Evolutionary conservation across 495 filamentous ascomycete genomes (phyloP), one percentile per base, ranked within the genome.

Genomic region (Penicillium ucsense): DNA sequence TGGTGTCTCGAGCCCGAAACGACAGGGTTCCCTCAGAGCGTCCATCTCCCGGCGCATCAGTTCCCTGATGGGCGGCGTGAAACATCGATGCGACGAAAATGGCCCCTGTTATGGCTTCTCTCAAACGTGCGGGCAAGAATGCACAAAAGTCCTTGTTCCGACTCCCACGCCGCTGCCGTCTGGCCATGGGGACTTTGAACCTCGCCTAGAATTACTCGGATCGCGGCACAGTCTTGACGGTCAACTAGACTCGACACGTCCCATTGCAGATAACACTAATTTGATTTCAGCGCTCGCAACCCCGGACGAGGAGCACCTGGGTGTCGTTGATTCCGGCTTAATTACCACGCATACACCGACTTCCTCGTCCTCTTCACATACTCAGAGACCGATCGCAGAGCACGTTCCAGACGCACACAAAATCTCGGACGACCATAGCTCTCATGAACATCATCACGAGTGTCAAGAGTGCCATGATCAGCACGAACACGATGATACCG

Each of bases 51-150:
- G 69, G 38, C 70, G 76, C 35, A 67, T 89, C 35, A 69, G 78
- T 55, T 78, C 78, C 31, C 75, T 90, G 43, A 74, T 88, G 35
- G 80, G 77, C 49, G 82, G 82, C 37, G 80, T 75, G 30, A 86
- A 88, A 54, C 40, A 73, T 0, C 68, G 78, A 32, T 94, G 89
- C 54, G 85, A 89, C 45, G 78, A 83, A 51, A 62, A 75, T 43
- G 88, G 85, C 0, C 84, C 84, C 0, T 95, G 89, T 57, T 90
- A 77, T 50, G 89, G 89, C 6, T 89, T 86, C 56, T 82, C 86
- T 0, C 86, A 94, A 59, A 84, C 86, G 4, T 95, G 89, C 59
- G 88, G 86, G 0, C 80, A 81, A 50, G 84, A 92, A 57, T 94
- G 89, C 65, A 63, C 64, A 29, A 72, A 72, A 46, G 56, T 65